Base-by-base conservation (phyloP, 345 rosid species). In the Geranium rotundifolium region DNA sequence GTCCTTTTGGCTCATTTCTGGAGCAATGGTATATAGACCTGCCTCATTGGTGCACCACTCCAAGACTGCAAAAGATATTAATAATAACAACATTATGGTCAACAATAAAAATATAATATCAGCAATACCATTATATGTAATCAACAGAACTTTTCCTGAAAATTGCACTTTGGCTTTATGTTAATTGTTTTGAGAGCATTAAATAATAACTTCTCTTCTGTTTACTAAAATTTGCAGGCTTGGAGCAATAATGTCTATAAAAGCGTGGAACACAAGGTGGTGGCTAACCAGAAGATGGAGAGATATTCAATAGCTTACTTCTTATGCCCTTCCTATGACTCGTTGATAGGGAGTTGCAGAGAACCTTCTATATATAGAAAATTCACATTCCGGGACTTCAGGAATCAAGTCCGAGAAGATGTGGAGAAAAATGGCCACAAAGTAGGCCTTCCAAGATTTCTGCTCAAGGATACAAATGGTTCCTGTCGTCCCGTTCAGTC, bases 191-290 rank as follows among this genome's bases (percentile, higher is more conserved):
- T 46, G 14, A 7, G 12, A 46, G 52, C 16, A 46, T 46, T 46
- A 46, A 9, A 46, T 46, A 10, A 9, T 46, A 12, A 46, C 52
- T 12, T 14, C 12, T 57, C 27, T 15, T 57, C 16, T 57, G 27
- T 12, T 2, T 17, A 57, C 20, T 18, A 4, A 56, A 23, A 23
- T 27, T 17, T 71, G 39, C 76, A 85, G 86, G 91, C 88, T 17
- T 85, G 86, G 91, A 85, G 88, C 80, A 85, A 85, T 60, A 82
- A 85, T 54, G 63, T 72, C 4, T 85, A 85, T 57, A 83, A 69
- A 64, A 85, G 91, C 29, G 88, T 81, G 70, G 81, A 85, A 70
- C 91, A 85, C 68, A 81, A 69, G 63, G 91, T 83, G 65, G 63
- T 75, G 66, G 69, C 85, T 1, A 83, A 85, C 64, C 62, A 49